Conservation (phyloP, 2,329 filamentous ascomycete genomes). For the Sclerotinia borealis region DNA sequence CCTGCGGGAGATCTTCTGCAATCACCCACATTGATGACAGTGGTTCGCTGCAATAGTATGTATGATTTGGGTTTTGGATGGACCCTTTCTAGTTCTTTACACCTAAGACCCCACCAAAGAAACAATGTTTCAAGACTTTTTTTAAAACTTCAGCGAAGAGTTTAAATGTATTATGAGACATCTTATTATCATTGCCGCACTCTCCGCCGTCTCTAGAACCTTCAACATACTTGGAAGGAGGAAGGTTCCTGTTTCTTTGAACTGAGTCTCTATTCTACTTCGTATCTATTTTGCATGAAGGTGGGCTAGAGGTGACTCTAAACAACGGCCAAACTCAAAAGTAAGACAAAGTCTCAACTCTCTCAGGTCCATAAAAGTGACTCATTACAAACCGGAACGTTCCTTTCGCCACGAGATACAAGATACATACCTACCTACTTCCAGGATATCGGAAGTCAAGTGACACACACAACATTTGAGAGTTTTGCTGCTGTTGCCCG, state of each 20-base stretch:
- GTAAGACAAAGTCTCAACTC: conserved; percentile 8
- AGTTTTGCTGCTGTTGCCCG: background rate
- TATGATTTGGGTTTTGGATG: background rate
- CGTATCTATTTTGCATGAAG: background rate
- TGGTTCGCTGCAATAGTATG: background rate
- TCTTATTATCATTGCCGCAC: background rate
- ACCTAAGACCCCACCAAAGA: background rate
- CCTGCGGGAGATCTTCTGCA: conserved; percentile 13
- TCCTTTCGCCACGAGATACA: conserved; percentile 12
- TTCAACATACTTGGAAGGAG: background rate
- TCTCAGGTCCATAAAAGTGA: conserved; percentile 2
- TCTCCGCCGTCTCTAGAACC: background rate
- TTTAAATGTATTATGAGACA: background rate
- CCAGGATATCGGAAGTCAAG: conserved; percentile 15
- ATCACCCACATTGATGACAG: background rate
- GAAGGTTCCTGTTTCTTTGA: background rate
- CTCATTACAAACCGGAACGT: conserved; percentile 10
- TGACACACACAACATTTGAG: conserved; percentile 3
- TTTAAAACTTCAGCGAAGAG: background rate
- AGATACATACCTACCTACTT: conserved; percentile 11
- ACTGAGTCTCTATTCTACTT: background rate
- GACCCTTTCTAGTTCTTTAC: background rate
- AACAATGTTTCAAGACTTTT: background rate
- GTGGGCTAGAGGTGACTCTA: background rate
- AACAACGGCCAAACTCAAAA: background rate